These are phyloP conservation scores for Elaphomyces granulatus DNA, from an alignment of 495 filamentous ascomycete genomes.

Conservation along the genomic window DNA sequence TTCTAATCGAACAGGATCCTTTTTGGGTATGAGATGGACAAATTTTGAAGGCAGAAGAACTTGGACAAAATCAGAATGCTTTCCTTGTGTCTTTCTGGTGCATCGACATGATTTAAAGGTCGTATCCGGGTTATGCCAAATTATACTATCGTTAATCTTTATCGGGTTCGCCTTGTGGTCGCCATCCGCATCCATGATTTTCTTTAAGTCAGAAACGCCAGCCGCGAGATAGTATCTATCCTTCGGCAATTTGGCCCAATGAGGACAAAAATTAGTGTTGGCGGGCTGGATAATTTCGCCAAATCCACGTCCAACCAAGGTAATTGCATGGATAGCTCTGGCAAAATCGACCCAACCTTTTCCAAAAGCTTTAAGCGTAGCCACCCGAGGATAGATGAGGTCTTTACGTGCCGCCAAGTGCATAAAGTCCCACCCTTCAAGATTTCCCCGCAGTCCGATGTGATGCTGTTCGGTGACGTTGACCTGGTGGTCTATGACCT, in stretches of 20 bases:
- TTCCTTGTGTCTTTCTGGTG: background rate
- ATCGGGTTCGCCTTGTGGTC: conserved; percentile 6
- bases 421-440: conserved; percentile 22
- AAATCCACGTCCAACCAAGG: conserved; percentile 23
- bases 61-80: conserved; percentile 6
- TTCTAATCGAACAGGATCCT: conserved; percentile 6
- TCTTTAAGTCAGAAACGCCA: conserved; percentile 8
- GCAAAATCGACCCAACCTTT: conserved; percentile 24
- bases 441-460: conserved; percentile 7
- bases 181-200: conserved; percentile 11
- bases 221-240: conserved; percentile 17
- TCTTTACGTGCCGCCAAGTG: conserved; percentile 14
- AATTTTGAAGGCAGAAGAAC: conserved; percentile 7
- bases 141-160: conserved; percentile 8
- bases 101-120: conserved; percentile 7
- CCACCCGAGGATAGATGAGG: conserved; percentile 12
- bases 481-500: conserved; percentile 17
- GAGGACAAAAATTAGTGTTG: conserved; percentile 3
- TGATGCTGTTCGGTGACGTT: conserved; percentile 1
- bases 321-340: conserved; percentile 17
- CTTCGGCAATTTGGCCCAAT: conserved; percentile 11
- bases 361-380: conserved; percentile 12
- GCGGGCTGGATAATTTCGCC: conserved; percentile 18
- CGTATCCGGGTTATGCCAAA: conserved; percentile 9
- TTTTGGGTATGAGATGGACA: conserved; percentile 1